Conservation (phyloP, 805 yeast genomes). For the Tetrapisispora nanseiensis region DNA sequence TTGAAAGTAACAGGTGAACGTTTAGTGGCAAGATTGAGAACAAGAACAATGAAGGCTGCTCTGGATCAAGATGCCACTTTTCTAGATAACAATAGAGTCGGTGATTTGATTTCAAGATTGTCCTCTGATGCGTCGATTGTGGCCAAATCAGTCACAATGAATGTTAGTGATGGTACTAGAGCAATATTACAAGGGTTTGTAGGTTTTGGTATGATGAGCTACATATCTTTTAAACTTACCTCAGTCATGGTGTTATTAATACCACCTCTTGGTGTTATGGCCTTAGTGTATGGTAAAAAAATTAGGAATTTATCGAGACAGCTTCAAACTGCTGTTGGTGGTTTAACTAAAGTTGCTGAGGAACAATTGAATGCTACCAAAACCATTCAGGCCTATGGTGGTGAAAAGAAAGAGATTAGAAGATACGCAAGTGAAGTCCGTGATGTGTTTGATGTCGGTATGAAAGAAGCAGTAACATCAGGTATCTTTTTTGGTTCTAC, state of each 20-base stretch:
- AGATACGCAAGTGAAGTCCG: constrained; percentile 66
- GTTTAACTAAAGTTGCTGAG: constrained; percentile 80
- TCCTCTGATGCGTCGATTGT: constrained; percentile 86
- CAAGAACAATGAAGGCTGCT: constrained; percentile 65
- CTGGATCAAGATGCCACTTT: constrained; percentile 82
- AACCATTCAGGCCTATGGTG: constrained; percentile 86
- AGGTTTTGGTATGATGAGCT: constrained; percentile 86
- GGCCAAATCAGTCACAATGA: constrained; percentile 75
- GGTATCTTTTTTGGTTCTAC: constrained; percentile 72
- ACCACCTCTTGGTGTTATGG: constrained; percentile 76
- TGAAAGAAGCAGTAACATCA: constrained; percentile 68
- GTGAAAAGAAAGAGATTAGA: constrained; percentile 68
- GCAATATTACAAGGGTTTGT: constrained; percentile 74
- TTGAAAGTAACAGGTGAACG: constrained; percentile 78
- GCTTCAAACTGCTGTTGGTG: constrained; percentile 78
- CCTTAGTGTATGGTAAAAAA: constrained; percentile 70
- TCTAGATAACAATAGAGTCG: constrained; percentile 81
- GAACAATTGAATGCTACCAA: constrained; percentile 78
- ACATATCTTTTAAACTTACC: constrained; percentile 74
- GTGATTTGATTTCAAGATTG: constrained; percentile 81
- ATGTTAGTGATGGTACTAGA: constrained; percentile 85
- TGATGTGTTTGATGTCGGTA: constrained; percentile 53
- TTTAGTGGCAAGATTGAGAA: constrained; percentile 72
- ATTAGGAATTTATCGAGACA: constrained; percentile 65
- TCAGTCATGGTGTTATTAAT: constrained; percentile 69